Evolutionary conservation across 345 rosid species (phyloP).

Genomic region (Populus tremula): DNA sequence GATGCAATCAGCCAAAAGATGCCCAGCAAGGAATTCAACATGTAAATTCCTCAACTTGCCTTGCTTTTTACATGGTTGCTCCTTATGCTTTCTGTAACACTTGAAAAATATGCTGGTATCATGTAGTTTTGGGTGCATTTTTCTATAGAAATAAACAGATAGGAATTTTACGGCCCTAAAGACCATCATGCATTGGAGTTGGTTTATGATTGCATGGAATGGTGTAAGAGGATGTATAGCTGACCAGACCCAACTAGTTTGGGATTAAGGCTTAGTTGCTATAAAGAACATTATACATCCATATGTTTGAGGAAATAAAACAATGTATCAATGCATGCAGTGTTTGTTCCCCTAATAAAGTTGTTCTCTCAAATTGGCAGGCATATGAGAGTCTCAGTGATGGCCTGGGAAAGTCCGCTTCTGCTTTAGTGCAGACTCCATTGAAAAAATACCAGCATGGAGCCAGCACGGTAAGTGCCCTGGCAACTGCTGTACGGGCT

Average conservation of each 20-base stretch:
- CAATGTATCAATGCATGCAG: not conserved
- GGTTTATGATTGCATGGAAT: not conserved
- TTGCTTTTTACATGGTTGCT: constrained; percentile 5
- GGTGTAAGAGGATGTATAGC: not conserved
- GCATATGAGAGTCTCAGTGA: constrained; percentile 81
- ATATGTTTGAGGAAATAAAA: not conserved
- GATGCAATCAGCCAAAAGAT: constrained; percentile 76
- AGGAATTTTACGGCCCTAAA: not conserved
- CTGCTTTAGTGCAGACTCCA: constrained; percentile 80
- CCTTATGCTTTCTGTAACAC: not conserved
- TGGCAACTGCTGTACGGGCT: constrained; percentile 70
- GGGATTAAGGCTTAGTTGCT: too few relatives aligned
- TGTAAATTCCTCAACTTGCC: constrained; percentile 40
- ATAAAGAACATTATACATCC: not conserved
- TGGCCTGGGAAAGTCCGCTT: constrained; percentile 86
- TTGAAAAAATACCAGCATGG: constrained; percentile 78
- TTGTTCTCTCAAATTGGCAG: constrained; percentile 40
- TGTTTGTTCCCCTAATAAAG: not conserved
- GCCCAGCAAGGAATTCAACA: constrained; percentile 85
- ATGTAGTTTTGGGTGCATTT: not conserved
- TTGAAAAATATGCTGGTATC: not conserved
- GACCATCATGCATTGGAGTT: not conserved
- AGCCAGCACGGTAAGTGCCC: constrained; percentile 75
- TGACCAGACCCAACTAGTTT: too few relatives aligned
- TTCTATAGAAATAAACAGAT: not conserved